Conservation (phyloP, 306 rosid genomes). For the Nissolia schottii region DNA sequence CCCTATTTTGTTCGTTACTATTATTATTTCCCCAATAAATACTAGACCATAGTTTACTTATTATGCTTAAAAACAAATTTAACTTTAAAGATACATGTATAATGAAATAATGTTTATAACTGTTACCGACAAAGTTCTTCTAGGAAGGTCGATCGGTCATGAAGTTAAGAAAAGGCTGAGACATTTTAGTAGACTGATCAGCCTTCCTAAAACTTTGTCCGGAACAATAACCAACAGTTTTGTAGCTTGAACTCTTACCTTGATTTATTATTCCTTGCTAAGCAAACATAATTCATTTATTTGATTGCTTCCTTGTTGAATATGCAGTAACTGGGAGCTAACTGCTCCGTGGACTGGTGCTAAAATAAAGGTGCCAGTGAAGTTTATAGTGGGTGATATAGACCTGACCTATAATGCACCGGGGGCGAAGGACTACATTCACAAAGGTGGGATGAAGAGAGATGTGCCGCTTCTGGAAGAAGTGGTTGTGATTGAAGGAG, state of each 20-base stretch:
- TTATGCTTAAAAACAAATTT: no score
- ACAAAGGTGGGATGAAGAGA: conserved; percentile 72
- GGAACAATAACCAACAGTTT: neutral
- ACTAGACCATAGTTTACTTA: no score
- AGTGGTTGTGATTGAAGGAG: conserved; percentile 65
- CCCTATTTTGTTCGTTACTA: neutral
- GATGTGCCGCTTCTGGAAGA: conserved; percentile 67
- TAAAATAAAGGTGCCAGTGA: conserved; percentile 58
- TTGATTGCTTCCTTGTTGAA: neutral
- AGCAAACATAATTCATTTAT: neutral
- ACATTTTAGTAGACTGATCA: no score
- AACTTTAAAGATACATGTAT: neutral
- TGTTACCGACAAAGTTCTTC: no score
- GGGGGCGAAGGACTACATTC: conserved; percentile 61
- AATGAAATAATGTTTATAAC: no score
- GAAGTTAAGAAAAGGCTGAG: no score
- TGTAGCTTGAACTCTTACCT: neutral
- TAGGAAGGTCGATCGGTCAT: no score
- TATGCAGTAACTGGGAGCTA: conserved; percentile 78
- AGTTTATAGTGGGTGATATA: conserved; percentile 73
- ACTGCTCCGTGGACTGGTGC: conserved; percentile 66
- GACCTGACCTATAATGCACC: conserved; percentile 57
- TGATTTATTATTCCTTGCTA: neutral
- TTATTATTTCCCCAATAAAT: no score
- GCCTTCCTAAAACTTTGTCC: no score